phyloP scores from a whole-genome alignment of 164 flowering plant species.

The Buxus sempervirens region DNA sequence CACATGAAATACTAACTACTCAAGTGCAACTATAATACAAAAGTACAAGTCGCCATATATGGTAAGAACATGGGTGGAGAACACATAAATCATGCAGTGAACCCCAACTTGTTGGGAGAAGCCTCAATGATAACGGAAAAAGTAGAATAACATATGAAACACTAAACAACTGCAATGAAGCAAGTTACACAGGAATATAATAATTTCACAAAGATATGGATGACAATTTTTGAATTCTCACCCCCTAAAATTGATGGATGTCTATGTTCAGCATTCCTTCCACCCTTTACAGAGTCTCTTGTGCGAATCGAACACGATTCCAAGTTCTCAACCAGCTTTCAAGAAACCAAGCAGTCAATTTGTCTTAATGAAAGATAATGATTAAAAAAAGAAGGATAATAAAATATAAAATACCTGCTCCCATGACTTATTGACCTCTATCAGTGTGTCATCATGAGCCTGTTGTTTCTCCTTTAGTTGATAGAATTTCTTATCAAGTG shows the following conservation, averaged over 20 bases:
- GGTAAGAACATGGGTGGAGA: no score
- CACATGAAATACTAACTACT: no score
- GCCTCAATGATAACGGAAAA: no score
- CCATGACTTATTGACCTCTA: slow-evolving; percentile 58
- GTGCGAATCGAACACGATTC: slow-evolving; percentile 43
- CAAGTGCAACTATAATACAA: no score
- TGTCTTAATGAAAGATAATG: slow-evolving; percentile 4
- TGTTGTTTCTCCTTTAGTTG: slow-evolving; percentile 52
- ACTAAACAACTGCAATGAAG: background rate
- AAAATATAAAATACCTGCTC: slow-evolving; percentile 40
- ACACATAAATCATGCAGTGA: no score
- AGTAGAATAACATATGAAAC: background rate
- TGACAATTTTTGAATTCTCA: slow-evolving; percentile 25
- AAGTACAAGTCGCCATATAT: no score
- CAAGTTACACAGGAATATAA: background rate
- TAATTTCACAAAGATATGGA: background rate
- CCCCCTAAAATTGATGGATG: slow-evolving; percentile 29
- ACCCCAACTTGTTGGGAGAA: background rate
- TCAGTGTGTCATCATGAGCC: slow-evolving; percentile 49
- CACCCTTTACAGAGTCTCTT: slow-evolving; percentile 24
- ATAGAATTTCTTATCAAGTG: slow-evolving; percentile 50
- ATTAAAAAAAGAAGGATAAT: background rate
- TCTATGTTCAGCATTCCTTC: slow-evolving; percentile 17
- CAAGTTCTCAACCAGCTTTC: slow-evolving; percentile 59
- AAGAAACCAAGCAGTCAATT: slow-evolving; percentile 11